Conservation (phyloP, 2,329 filamentous ascomycete species). For the Arthrobotrys pseudoclavata region DNA sequence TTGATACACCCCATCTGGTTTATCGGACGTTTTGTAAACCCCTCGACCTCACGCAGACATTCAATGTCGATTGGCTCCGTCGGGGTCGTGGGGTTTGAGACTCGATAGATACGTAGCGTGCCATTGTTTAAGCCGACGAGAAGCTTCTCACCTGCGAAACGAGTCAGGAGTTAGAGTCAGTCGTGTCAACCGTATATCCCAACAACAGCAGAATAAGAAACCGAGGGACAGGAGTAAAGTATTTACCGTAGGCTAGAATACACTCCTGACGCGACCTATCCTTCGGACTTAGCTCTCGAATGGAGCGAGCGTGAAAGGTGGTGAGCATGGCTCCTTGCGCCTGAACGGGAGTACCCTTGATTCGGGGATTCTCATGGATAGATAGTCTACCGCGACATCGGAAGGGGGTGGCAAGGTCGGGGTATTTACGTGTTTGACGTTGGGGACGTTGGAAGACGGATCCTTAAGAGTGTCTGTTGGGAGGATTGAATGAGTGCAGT, state of each 20-base stretch:
- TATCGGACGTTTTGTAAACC: slow-evolving; percentile 89
- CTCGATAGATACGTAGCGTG: slow-evolving; percentile 82
- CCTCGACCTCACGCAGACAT: slow-evolving; percentile 90
- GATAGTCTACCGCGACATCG: slow-evolving; percentile 50
- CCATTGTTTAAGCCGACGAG: slow-evolving; percentile 93
- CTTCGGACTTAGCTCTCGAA: slow-evolving; percentile 94
- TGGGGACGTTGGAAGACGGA: slow-evolving; percentile 1
- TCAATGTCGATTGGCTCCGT: slow-evolving; percentile 73
- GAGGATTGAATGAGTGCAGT: slow-evolving; percentile 10
- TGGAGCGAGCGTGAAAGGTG: slow-evolving; percentile 94
- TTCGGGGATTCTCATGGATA: slow-evolving; percentile 52
- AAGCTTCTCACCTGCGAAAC: slow-evolving; percentile 79
- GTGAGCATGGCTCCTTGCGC: slow-evolving; percentile 80
- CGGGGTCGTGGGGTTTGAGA: slow-evolving; percentile 65
- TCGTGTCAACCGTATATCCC: background rate
- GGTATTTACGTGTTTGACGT: slow-evolving; percentile 21
- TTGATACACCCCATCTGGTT: slow-evolving; percentile 97
- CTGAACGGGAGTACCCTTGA: slow-evolving; percentile 63
- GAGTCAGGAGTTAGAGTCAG: slow-evolving; percentile 55
- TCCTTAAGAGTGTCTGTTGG: slow-evolving; percentile 1
- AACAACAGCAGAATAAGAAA: background rate
- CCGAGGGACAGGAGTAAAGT: background rate
- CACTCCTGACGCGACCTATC: slow-evolving; percentile 99
- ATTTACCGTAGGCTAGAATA: slow-evolving; percentile 85
- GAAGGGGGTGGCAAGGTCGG: slow-evolving; percentile 2